Percentiles rank a stretch among this genome's conserved stretches.
Evolutionary conservation across 2,329 filamentous ascomycete genomes (phyloP).

Genomic region (Alternaria novae-zelandiae): DNA sequence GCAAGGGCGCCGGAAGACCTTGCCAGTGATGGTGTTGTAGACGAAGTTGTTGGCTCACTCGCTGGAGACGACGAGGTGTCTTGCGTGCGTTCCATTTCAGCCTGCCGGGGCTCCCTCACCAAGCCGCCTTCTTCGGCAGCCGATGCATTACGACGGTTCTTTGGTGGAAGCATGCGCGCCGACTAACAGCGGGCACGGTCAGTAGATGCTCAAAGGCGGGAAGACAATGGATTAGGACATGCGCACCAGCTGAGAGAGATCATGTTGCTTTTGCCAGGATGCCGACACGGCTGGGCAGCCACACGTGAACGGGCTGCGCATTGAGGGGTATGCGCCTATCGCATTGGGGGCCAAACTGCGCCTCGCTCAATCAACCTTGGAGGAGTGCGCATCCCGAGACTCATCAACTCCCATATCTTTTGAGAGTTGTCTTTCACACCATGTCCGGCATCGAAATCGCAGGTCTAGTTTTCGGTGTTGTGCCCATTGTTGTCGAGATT

Average conservation of each 20-base stretch:
- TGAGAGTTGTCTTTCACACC: background rate
- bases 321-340: background rate
- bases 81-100: background rate
- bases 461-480: background rate
- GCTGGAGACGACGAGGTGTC: background rate
- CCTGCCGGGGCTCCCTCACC: background rate
- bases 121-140: background rate
- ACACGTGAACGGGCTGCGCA: background rate
- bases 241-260: background rate
- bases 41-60: background rate
- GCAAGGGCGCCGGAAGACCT: background rate
- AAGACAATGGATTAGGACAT: background rate
- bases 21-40: rapidly evolving
- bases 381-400: background rate
- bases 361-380: background rate
- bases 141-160: background rate
- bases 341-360: background rate
- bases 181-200: background rate
- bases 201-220: background rate
- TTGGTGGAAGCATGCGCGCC: background rate
- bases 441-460: background rate
- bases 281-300: background rate
- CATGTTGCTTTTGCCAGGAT: background rate
- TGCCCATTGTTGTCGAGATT: background rate
- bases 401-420: background rate